These are phyloP conservation scores for Corymbia citriodora DNA, from an alignment of 441 rosid species.

Conservation along the genomic window DNA sequence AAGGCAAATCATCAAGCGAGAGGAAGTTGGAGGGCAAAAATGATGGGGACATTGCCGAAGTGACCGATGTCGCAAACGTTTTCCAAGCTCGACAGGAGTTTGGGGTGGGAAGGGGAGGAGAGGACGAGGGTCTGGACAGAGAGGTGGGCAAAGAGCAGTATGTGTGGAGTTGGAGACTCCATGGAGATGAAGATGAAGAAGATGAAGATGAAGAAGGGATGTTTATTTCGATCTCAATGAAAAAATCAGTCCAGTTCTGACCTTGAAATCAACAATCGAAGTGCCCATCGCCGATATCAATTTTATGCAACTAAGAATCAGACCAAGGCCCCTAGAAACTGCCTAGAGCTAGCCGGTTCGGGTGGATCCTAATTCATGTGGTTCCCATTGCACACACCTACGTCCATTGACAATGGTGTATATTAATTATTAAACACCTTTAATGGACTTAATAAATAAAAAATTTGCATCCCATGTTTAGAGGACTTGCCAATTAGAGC, in stretches of 20 bases:
- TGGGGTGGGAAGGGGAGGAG: neutral
- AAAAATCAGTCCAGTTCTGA: too few relatives aligned
- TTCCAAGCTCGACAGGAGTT: neutral
- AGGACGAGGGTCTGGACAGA: too few relatives aligned
- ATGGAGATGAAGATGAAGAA: neutral
- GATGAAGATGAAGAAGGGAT: neutral
- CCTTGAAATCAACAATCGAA: rapidly evolving
- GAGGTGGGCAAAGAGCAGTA: neutral
- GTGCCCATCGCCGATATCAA: rapidly evolving
- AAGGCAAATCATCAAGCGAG: neutral
- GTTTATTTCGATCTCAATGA: neutral
- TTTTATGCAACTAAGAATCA: rapidly evolving
- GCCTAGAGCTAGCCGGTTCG: rapidly evolving
- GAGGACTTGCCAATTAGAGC: neutral
- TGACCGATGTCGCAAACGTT: neutral
- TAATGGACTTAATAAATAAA: neutral
- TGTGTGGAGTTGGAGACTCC: neutral
- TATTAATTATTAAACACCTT: neutral
- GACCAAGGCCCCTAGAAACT: rapidly evolving
- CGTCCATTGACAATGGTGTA: neutral
- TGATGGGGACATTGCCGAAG: neutral
- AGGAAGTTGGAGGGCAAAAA: neutral
- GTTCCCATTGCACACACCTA: neutral
- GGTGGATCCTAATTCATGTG: rapidly evolving
- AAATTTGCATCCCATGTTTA: neutral